Conservation (phyloP, 768 basidiomycete genomes). For the Boletales sp. region DNA sequence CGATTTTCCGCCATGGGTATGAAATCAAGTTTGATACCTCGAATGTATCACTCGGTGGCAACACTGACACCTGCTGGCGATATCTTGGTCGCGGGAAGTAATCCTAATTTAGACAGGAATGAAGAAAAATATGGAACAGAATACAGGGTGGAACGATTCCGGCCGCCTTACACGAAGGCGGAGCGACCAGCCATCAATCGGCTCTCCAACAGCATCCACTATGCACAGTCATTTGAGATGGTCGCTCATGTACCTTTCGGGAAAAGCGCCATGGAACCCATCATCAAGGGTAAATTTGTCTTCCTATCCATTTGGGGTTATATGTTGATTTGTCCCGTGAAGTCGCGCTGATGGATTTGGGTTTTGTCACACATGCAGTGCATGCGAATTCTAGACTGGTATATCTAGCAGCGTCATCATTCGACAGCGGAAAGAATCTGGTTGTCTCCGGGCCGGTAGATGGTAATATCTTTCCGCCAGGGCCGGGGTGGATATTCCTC, state of each 20-base stretch:
- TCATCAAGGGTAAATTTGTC: constrained; percentile 46
- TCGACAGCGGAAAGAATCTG: constrained; percentile 44
- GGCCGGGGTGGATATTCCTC: constrained; percentile 75
- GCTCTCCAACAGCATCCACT: constrained; percentile 37
- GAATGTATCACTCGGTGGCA: constrained; percentile 83
- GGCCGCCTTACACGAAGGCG: constrained; percentile 73
- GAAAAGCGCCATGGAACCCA: constrained; percentile 31
- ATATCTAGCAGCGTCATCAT: constrained; percentile 48
- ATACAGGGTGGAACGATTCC: constrained; percentile 84
- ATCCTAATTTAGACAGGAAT: constrained; percentile 79
- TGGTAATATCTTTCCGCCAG: constrained; percentile 69
- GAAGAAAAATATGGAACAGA: constrained; percentile 75
- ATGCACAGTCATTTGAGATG: constrained; percentile 46
- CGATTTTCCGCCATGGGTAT: constrained; percentile 61
- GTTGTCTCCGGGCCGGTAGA: constrained; percentile 63
- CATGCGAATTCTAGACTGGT: constrained; percentile 78
- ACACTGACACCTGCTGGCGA: constrained; percentile 69
- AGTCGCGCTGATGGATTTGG: constrained; percentile 80
- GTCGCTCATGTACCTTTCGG: constrained; percentile 39
- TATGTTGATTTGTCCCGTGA: constrained; percentile 6
- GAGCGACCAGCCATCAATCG: constrained; percentile 51
- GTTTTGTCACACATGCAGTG: constrained; percentile 74
- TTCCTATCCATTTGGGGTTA: neutral
- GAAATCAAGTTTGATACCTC: constrained; percentile 62
- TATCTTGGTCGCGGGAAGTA: constrained; percentile 79